These are phyloP conservation scores for Cladosporium sp. DNA, from an alignment of 2,329 filamentous ascomycete species.

Conservation along the genomic window DNA sequence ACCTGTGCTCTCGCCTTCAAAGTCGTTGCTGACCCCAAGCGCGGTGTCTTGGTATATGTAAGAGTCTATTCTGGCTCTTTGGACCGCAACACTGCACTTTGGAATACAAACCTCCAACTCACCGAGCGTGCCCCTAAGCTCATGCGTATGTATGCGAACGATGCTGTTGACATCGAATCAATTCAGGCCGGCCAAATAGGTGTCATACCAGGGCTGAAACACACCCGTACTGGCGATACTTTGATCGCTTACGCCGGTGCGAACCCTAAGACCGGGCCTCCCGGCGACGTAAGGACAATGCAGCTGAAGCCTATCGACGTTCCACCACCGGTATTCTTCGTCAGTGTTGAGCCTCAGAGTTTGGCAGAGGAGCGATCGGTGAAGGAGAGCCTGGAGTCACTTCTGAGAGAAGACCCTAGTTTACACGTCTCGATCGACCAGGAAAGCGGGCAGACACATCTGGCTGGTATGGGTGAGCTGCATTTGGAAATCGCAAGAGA, in stretches of 20 bases:
- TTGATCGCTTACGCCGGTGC: conserved; percentile 67
- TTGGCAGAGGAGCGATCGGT: conserved; percentile 75
- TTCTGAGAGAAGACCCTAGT: conserved; percentile 89
- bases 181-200: conserved; percentile 88
- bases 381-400: conserved; percentile 66
- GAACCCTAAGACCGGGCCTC: conserved; percentile 58
- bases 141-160: conserved; percentile 82
- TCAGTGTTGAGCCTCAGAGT: conserved; percentile 80
- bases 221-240: conserved; percentile 90
- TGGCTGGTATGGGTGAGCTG: conserved; percentile 94
- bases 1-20: conserved; percentile 78
- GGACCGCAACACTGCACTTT: conserved; percentile 67
- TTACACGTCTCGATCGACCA: conserved; percentile 78
- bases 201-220: conserved; percentile 83
- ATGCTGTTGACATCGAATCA: conserved; percentile 76
- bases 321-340: conserved; percentile 91
- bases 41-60: conserved; percentile 85
- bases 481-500: conserved; percentile 92
- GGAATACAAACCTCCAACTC: conserved; percentile 79
- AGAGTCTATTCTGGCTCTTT: conserved; percentile 84
- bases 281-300: conserved; percentile 64
- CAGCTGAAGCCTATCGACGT: conserved; percentile 85
- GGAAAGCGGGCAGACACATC: conserved; percentile 85
- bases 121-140: conserved; percentile 76
- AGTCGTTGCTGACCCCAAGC: conserved; percentile 80